Conservation (phyloP, 2,329 filamentous ascomycete species). For the Penicillium palitans region DNA sequence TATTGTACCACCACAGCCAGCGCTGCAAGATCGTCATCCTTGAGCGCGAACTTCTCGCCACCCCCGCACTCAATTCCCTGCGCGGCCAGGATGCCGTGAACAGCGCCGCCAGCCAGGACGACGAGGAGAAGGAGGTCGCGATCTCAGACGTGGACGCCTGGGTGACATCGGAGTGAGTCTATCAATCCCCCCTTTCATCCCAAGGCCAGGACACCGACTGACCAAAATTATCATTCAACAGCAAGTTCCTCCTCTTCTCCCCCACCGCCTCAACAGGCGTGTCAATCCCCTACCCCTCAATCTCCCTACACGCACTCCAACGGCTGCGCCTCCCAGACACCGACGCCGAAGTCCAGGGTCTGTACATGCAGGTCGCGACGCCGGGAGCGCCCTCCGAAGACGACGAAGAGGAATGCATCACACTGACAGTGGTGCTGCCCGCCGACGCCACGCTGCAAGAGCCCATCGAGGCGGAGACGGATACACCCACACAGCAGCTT, state of each 20-base stretch:
- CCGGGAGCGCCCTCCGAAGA: conserved; percentile 31
- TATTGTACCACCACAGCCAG: conserved; percentile 50
- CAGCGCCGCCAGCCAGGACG: conserved; percentile 15
- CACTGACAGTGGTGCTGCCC: conserved; percentile 46
- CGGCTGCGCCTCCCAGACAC: conserved; percentile 40
- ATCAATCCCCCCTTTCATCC: too few species aligned
- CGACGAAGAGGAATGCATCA: conserved; percentile 45
- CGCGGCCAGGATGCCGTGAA: conserved; percentile 20
- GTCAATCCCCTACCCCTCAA: conserved; percentile 50
- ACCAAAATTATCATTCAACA: conserved; percentile 17
- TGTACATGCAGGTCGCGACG: conserved; percentile 51
- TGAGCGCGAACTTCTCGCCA: conserved; percentile 41
- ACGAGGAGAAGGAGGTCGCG: conserved; percentile 36
- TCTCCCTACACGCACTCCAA: conserved; percentile 52
- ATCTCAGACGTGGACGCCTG: conserved; percentile 46
- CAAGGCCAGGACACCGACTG: background rate
- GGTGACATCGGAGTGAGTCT: conserved; percentile 51
- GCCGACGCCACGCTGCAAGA: conserved; percentile 25
- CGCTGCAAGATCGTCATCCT: conserved; percentile 47
- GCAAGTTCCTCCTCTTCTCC: conserved; percentile 48
- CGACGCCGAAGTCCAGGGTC: conserved; percentile 40
- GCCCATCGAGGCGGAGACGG: conserved; percentile 24
- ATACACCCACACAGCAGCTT: conserved; percentile 43
- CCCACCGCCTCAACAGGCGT: conserved; percentile 38
- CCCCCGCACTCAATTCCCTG: conserved; percentile 37